Evolutionary conservation across 306 rosid species (phyloP), one percentile per base, ranked within the genome.

Genomic region (Alnus glutinosa): DNA sequence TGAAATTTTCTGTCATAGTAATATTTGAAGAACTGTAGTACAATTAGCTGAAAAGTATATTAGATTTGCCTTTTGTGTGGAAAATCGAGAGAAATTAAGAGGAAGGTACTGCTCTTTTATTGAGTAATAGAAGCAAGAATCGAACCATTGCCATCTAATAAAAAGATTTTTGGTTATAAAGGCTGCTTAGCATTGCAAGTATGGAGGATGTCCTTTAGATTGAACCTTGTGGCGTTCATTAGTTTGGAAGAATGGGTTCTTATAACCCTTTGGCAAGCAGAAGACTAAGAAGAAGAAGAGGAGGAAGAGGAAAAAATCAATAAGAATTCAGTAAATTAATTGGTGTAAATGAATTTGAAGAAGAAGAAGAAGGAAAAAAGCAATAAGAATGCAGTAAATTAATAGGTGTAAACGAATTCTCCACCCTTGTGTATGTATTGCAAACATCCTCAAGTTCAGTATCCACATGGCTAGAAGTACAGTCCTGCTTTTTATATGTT

Each of bases 1-100:
- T 42, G 55, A 54, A 64, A 66, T 70, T 71, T 64, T 30, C 49
- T 73, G 19, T 34, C 39, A 47, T 15, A 7, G 54, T 50, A 18
- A 9, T n/a, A 39, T 68, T 68, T 55, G 76, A 74, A 74, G 49
- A 70, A 32, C 42, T 61, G 59, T 44, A 10, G 30, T 76, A 42
- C 58, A 51, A 28, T 16, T 76, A 28, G 44, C 55, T 23, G 18
- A 28, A 54, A 23, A 39, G 50, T 37, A 39, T 0, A 10, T 66
- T n/a, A 66, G 28, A 28, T 2, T 9, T 23, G 9, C 6, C 66
- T 10, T 59, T 11, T 42, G 1, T 28, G 10, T 12, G 42, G 44
- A 13, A 30, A 11, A 28, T 62, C 7, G 42, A 28, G 68, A 58
- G 7, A 62, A 62, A 32, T 0, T 11, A 4, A 32, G 34, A 11